A percentile compares a stretch with the other conserved stretches of the same genome.
These are phyloP conservation scores for Aspergillus transmontanensis DNA, from an alignment of 2,329 filamentous ascomycete species.

Conservation along the genomic window DNA sequence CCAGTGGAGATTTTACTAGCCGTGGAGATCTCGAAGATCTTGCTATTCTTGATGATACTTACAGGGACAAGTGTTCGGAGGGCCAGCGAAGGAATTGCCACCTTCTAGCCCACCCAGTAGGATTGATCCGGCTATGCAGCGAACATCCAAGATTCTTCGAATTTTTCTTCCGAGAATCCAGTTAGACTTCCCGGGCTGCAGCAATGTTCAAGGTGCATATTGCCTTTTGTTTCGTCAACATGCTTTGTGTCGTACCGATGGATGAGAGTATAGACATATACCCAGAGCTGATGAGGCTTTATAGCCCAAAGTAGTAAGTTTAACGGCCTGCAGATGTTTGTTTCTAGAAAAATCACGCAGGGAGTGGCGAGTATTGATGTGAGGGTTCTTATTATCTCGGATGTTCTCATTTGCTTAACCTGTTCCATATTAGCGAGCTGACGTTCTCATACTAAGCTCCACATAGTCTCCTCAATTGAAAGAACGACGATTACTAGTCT, in stretches of 20 bases:
- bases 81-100: background rate
- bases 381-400: background rate
- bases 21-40: conserved; percentile 89
- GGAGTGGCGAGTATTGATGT: too few relatives aligned
- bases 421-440: background rate
- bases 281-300: background rate
- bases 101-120: background rate
- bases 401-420: background rate
- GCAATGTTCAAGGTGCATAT: background rate
- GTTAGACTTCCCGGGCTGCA: background rate
- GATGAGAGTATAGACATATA: background rate
- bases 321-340: background rate
- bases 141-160: background rate
- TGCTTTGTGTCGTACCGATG: background rate
- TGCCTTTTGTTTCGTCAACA: background rate
- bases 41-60: conserved; percentile 88
- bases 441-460: background rate
- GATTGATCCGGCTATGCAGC: background rate
- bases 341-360: too few relatives aligned
- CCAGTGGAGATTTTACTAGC: conserved; percentile 82
- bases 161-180: background rate
- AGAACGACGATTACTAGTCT: background rate
- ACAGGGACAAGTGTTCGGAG: conserved; percentile 72
- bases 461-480: background rate
- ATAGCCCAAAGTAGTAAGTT: background rate